These are phyloP conservation scores for Aspergillus amoenus DNA, from an alignment of 2,329 filamentous ascomycete species.

Conservation along the genomic window DNA sequence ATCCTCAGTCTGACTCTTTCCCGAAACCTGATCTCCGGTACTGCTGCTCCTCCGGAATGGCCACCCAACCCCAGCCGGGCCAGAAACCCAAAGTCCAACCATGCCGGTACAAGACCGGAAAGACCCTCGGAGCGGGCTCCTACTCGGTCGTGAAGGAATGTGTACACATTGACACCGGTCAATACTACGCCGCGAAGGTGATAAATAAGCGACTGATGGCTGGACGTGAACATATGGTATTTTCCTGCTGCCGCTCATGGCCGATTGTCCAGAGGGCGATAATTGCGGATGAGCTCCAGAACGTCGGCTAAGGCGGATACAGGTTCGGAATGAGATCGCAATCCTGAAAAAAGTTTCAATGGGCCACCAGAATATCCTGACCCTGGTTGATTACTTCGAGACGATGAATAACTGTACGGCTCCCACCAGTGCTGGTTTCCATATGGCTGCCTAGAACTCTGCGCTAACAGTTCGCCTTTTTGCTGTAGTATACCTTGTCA, in stretches of 20 bases:
- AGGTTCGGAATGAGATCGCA: conserved; percentile 97
- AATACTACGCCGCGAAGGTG: conserved; percentile 98
- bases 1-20: neutral
- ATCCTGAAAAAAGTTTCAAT: conserved; percentile 98
- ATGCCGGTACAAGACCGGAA: conserved; percentile 97
- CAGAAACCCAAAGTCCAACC: conserved; percentile 74
- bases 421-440: neutral
- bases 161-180: conserved; percentile 94
- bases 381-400: conserved; percentile 97
- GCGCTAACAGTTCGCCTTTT: conserved; percentile 16
- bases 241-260: conserved; percentile 1
- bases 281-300: conserved; percentile 11
- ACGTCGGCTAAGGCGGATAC: conserved; percentile 9
- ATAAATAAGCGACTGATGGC: conserved; percentile 99
- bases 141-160: conserved; percentile 99
- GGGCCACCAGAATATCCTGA: conserved; percentile 97
- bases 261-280: neutral
- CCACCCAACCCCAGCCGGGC: conserved; percentile 27
- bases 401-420: conserved; percentile 89
- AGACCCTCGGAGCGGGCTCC: conserved; percentile 92
- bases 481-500: conserved; percentile 80
- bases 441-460: neutral
- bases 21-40: neutral
- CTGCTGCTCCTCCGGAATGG: conserved; percentile 23
- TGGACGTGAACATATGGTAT: conserved; percentile 94